Evolutionary conservation across 2,329 filamentous ascomycete species (phyloP).

Genomic region (Eutypa lata): DNA sequence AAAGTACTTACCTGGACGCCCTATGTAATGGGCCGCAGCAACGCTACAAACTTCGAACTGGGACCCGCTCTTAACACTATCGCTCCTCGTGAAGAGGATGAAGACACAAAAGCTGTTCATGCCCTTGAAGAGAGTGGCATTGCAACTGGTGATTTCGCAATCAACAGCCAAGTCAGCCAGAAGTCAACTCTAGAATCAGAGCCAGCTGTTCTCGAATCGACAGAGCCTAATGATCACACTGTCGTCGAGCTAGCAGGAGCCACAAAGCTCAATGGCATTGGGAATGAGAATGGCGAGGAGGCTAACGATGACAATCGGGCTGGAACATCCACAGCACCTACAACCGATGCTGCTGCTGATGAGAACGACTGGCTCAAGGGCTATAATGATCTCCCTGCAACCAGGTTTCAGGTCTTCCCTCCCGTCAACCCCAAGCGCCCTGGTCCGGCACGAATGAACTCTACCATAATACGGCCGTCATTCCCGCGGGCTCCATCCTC

Average conservation of each 20-base stretch:
- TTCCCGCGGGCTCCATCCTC: constrained; percentile 24
- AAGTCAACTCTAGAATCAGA: constrained; percentile 27
- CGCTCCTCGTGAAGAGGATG: constrained; percentile 77
- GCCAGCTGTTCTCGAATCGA: constrained; percentile 35
- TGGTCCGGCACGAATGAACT: constrained; percentile 42
- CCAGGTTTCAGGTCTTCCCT: constrained; percentile 76
- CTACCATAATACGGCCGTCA: constrained; percentile 30
- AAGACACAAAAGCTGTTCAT: constrained; percentile 37
- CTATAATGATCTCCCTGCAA: constrained; percentile 61
- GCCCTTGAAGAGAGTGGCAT: constrained; percentile 26
- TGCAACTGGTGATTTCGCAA: constrained; percentile 28
- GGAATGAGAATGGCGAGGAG: constrained; percentile 17
- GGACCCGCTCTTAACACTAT: constrained; percentile 80
- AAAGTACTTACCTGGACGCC: constrained; percentile 89
- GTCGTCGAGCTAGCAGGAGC: constrained; percentile 10
- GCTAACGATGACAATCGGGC: constrained; percentile 16
- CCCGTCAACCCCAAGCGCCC: constrained; percentile 52
- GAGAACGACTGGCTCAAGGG: constrained; percentile 41
- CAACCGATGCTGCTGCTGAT: constrained; percentile 24
- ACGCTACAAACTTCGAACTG: constrained; percentile 77
- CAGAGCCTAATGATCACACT: constrained; percentile 34
- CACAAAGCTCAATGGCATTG: constrained; percentile 23
- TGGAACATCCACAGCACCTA: constrained; percentile 8
- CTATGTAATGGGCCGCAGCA: constrained; percentile 90
- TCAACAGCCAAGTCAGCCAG: constrained; percentile 18